These are phyloP conservation scores for Malus orientalis DNA, from an alignment of 306 rosid genomes.

Conservation along the genomic window DNA sequence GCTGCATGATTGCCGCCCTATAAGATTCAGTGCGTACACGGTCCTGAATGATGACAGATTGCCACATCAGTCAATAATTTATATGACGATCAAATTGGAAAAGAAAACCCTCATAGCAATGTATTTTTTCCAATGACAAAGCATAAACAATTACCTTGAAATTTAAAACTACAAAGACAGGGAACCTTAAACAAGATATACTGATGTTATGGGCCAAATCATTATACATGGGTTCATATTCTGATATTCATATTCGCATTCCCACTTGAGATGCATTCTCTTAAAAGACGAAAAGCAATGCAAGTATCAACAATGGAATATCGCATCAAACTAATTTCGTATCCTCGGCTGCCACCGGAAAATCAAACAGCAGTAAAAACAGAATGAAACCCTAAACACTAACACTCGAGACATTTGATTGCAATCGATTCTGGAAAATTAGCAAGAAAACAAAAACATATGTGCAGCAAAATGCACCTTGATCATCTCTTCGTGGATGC, in stretches of 20 bases:
- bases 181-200: neutral
- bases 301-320: neutral
- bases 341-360: neutral
- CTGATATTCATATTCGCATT: neutral
- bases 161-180: neutral
- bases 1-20: conserved; percentile 76
- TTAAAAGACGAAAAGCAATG: neutral
- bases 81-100: neutral
- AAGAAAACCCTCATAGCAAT: neutral
- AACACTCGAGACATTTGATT: neutral
- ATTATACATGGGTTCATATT: neutral
- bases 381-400: neutral
- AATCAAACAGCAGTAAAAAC: neutral
- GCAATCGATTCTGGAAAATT: neutral
- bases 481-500: conserved; percentile 96
- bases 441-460: neutral
- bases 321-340: neutral
- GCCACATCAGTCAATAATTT: neutral
- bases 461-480: conserved; percentile 35
- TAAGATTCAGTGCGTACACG: conserved; percentile 85
- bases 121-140: neutral
- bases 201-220: neutral
- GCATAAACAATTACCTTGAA: neutral
- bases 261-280: neutral
- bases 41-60: conserved; percentile 47